Evolutionary conservation across 495 filamentous ascomycete species (phyloP).

Genomic region (Podospora fimiseda): DNA sequence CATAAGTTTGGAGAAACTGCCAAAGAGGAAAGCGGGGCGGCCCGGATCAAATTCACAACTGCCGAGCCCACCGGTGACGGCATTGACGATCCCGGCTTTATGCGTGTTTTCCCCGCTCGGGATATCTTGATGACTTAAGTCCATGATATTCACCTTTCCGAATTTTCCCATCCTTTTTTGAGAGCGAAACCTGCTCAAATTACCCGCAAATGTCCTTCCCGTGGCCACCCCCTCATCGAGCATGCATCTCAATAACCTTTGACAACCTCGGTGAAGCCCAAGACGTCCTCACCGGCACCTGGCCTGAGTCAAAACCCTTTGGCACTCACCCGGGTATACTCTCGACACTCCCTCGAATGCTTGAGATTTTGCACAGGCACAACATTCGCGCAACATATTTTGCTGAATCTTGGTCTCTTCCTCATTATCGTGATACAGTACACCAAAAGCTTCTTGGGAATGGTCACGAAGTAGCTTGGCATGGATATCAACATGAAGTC

Average conservation of each 20-base stretch:
- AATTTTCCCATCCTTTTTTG: no score
- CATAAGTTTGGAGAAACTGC: no score
- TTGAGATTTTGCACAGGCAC: conserved; percentile 21
- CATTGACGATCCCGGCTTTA: no score
- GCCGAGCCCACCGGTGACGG: no score
- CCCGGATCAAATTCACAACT: no score
- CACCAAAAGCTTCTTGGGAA: not conserved
- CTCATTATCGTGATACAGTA: conserved; percentile 23
- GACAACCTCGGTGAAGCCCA: conserved; percentile 38
- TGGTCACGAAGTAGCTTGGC: conserved; percentile 32
- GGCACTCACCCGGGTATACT: conserved; percentile 26
- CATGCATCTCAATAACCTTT: conserved; percentile 32
- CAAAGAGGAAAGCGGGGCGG: no score
- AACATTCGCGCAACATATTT: conserved; percentile 29
- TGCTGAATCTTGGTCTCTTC: conserved; percentile 29
- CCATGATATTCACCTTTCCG: no score
- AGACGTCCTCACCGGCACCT: conserved; percentile 23
- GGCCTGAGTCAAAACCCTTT: conserved; percentile 19
- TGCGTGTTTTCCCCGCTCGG: no score
- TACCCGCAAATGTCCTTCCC: not conserved
- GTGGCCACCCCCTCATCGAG: conserved; percentile 25
- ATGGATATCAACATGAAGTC: conserved; percentile 30
- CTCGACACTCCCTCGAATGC: conserved; percentile 28
- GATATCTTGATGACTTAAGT: no score
- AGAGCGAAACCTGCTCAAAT: not conserved